Evolutionary conservation across 2,329 filamentous ascomycete species (phyloP).

Genomic region (Aspergillus japonicus): DNA sequence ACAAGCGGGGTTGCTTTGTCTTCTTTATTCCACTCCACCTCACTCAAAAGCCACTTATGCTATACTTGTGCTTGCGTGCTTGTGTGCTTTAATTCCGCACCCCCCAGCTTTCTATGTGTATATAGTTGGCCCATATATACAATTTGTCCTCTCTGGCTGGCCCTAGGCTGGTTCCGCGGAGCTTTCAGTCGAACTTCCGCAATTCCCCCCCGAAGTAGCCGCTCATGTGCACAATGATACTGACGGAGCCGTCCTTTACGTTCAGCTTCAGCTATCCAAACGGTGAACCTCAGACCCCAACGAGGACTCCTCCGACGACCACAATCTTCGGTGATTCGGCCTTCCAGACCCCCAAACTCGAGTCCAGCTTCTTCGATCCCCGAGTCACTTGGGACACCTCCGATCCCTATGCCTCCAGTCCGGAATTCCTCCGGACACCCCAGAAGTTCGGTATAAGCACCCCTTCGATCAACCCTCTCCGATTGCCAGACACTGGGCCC

Average conservation of each 20-base stretch:
- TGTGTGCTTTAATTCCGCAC: not conserved
- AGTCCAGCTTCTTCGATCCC: constrained; percentile 48
- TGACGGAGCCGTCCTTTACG: constrained; percentile 32
- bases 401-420: constrained; percentile 48
- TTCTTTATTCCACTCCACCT: not conserved
- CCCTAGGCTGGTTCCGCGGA: constrained; percentile 10
- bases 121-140: not conserved
- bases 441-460: constrained; percentile 39
- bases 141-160: constrained; percentile 1
- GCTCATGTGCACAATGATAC: constrained; percentile 27
- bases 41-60: not conserved
- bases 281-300: constrained; percentile 49
- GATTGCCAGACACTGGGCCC: constrained; percentile 15
- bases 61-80: not conserved
- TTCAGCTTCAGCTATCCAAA: constrained; percentile 48
- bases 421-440: constrained; percentile 45
- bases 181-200: constrained; percentile 9
- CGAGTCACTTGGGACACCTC: constrained; percentile 48
- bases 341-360: constrained; percentile 48
- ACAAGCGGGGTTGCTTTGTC: constrained; percentile 14
- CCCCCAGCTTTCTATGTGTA: not conserved
- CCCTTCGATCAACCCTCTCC: constrained; percentile 29
- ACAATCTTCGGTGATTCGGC: constrained; percentile 38
- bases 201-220: constrained; percentile 2
- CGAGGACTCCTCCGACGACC: constrained; percentile 43